phyloP scores from a whole-genome alignment of 306 rosid genomes.

The Quercus glauca region DNA sequence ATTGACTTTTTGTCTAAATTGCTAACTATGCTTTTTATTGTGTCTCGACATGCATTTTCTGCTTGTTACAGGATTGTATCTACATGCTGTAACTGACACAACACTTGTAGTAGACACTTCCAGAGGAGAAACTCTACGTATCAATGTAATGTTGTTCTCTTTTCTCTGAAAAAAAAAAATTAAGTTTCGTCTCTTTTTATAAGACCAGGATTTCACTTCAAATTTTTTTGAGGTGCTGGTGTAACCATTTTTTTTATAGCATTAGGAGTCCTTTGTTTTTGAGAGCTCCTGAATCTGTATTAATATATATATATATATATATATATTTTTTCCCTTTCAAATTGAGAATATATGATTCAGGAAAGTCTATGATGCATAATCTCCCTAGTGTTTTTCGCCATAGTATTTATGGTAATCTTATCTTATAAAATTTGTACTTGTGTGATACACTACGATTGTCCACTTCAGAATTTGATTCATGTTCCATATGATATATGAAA shows the following conservation, averaged over 20 bases:
- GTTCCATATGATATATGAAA: conserved; percentile 29
- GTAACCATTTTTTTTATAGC: not conserved
- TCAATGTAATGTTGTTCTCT: conserved; percentile 60
- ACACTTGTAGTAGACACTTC: conserved; percentile 95
- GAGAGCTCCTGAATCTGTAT: not conserved
- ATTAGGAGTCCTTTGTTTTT: not conserved
- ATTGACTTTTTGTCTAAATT: not conserved
- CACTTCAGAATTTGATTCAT: not conserved
- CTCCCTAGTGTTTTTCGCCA: not conserved
- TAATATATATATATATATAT: not conserved
- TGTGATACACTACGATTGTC: not conserved
- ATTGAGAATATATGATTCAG: not conserved
- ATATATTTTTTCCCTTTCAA: not conserved
- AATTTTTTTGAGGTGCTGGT: not conserved
- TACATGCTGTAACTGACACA: conserved; percentile 82
- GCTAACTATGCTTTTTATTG: not conserved
- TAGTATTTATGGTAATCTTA: not conserved
- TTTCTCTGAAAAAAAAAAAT: not conserved
- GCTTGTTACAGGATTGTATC: conserved; percentile 64
- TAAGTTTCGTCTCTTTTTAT: not conserved
- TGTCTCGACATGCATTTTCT: conserved; percentile 10
- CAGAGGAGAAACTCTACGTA: conserved; percentile 92
- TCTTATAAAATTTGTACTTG: not conserved
- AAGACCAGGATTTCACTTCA: not conserved
- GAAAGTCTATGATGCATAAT: not conserved